phyloP scores from a whole-genome alignment of 768 basidiomycete species.

The Trametes coccinea region DNA sequence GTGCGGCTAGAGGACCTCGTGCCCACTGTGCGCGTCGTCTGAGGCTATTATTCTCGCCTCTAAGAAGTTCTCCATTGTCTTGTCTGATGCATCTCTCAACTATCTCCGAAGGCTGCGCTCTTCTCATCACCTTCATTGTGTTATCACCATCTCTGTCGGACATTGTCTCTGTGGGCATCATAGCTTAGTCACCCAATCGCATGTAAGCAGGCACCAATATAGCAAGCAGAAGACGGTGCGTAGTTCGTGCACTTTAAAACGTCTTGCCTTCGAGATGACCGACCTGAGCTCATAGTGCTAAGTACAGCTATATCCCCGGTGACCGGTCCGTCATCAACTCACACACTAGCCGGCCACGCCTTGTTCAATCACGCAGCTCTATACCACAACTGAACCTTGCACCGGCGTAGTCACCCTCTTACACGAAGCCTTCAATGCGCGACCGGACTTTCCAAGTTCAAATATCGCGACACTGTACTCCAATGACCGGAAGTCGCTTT shows the following conservation, averaged over 20 bases:
- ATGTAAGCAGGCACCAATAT: not conserved
- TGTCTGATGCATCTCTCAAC: not conserved
- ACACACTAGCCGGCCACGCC: slow-evolving; percentile 14
- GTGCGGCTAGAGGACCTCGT: slow-evolving; percentile 29
- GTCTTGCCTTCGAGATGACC: not conserved
- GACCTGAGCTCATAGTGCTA: not conserved
- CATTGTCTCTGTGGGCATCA: not conserved
- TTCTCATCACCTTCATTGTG: not conserved
- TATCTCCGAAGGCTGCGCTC: not conserved
- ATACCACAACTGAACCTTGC: not conserved
- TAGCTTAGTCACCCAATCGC: not conserved
- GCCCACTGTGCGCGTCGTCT: slow-evolving; percentile 24
- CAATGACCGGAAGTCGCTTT: not conserved
- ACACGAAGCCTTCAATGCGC: not conserved
- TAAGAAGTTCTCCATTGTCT: not conserved
- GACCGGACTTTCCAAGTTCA: not conserved
- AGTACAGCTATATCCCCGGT: not conserved
- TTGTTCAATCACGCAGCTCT: not conserved
- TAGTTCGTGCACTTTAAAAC: not conserved
- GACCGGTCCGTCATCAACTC: not conserved
- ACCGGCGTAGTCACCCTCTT: not conserved
- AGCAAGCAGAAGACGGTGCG: not conserved
- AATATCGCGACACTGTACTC: no score
- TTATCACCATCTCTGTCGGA: not conserved
- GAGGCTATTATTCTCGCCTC: not conserved